These are phyloP conservation scores for Pichia sporocuriosa DNA, from an alignment of 805 yeast species.

Conservation along the genomic window DNA sequence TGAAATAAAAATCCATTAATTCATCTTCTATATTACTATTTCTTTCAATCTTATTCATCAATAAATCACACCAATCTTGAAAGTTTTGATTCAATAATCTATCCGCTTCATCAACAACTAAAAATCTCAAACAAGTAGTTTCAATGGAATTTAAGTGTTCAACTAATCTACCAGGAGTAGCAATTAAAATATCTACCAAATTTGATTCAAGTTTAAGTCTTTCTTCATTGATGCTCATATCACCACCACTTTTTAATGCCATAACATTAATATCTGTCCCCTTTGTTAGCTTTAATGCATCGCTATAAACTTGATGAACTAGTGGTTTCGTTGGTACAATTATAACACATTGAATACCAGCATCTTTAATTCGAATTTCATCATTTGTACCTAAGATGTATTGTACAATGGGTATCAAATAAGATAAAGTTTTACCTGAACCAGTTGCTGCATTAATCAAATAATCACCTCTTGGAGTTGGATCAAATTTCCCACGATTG, in stretches of 20 bases:
- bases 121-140: constrained; percentile 49
- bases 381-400: constrained; percentile 35
- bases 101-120: constrained; percentile 80
- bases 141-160: constrained; percentile 49
- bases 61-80: constrained; percentile 80
- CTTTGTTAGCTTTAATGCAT: constrained; percentile 49
- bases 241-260: constrained; percentile 45
- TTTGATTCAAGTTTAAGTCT: constrained; percentile 37
- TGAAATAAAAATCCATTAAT: constrained; percentile 31
- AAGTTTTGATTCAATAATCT: constrained; percentile 78
- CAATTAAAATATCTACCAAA: constrained; percentile 57
- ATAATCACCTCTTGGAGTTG: constrained; percentile 63
- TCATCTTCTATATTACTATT: constrained; percentile 24
- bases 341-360: constrained; percentile 66
- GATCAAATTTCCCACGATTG: constrained; percentile 34
- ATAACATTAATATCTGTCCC: constrained; percentile 65
- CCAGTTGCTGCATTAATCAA: constrained; percentile 94
- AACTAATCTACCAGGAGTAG: constrained; percentile 80
- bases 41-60: constrained; percentile 35
- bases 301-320: constrained; percentile 70
- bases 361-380: constrained; percentile 23
- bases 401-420: constrained; percentile 76
- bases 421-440: constrained; percentile 91
- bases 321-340: constrained; percentile 89
- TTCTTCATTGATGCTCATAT: constrained; percentile 54